A percentile compares a stretch with the other conserved stretches of the same genome.
Evolutionary conservation across 306 rosid species (phyloP).

Genomic region (Cucumis melo): DNA sequence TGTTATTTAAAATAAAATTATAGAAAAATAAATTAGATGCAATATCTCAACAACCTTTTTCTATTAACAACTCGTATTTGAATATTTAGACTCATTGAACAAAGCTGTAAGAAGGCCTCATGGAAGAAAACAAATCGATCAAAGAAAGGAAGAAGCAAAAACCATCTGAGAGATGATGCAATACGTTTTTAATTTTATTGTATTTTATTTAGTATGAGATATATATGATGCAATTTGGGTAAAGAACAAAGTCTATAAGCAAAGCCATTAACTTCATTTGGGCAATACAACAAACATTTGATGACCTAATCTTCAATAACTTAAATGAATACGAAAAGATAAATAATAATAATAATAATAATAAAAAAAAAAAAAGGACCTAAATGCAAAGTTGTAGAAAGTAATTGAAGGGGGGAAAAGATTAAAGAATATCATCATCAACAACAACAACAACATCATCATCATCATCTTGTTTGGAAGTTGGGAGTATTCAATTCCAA

Average conservation of each 20-base stretch:
- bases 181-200: too few relatives aligned
- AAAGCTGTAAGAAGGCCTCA: background rate
- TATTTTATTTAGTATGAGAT: too few relatives aligned
- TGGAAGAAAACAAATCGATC: background rate
- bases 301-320: background rate
- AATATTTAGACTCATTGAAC: background rate
- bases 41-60: background rate
- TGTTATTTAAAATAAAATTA: too few relatives aligned
- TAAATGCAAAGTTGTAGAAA: background rate
- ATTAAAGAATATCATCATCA: background rate
- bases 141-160: background rate
- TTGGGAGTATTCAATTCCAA: background rate
- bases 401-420: background rate
- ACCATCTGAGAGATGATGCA: background rate
- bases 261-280: background rate
- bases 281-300: background rate
- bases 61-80: background rate
- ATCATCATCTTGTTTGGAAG: background rate
- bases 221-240: background rate
- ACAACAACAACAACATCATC: too few relatives aligned
- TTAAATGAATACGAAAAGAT: background rate
- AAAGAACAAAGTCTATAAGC: background rate
- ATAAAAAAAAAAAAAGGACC: background rate
- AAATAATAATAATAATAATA: background rate
- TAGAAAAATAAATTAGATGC: background rate